Evolutionary conservation across 2,329 filamentous ascomycete genomes (phyloP).

Genomic region (Thielaviopsis euricoi): DNA sequence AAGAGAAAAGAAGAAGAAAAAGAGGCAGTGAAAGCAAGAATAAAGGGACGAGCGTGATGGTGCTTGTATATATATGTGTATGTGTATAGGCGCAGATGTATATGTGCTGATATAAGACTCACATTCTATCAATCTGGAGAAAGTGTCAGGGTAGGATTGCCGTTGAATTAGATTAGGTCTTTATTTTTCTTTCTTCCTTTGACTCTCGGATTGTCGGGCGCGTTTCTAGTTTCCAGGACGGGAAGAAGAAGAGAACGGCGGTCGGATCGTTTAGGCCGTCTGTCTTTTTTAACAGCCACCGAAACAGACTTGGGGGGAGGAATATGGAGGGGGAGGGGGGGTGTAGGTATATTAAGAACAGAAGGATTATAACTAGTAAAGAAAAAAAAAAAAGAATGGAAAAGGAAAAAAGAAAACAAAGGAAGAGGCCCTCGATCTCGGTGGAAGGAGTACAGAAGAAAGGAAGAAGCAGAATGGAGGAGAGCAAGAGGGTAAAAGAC

Average conservation of each 20-base stretch:
- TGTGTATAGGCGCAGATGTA: background rate
- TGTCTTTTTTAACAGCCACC: background rate
- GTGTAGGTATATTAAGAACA: background rate
- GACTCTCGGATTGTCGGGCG: background rate
- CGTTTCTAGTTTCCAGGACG: background rate
- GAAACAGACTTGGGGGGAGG: background rate
- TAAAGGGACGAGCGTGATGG: background rate
- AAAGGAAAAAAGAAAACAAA: background rate
- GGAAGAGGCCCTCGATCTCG: background rate
- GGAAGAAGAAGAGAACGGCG: background rate
- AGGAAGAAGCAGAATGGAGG: background rate
- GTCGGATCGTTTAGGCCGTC: background rate
- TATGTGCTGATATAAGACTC: background rate
- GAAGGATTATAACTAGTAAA: background rate
- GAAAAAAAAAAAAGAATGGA: background rate
- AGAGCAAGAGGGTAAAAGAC: background rate
- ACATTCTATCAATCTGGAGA: background rate
- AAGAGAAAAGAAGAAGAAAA: background rate
- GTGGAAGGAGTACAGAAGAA: conserved; percentile 4
- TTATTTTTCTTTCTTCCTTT: too few relatives aligned
- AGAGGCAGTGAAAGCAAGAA: background rate
- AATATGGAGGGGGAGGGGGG: background rate
- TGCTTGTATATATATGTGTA: background rate
- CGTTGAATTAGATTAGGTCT: background rate
- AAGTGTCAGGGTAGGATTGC: background rate